Evolutionary conservation across 2,329 filamentous ascomycete genomes (phyloP).

Genomic region (Orbilia quercus): DNA sequence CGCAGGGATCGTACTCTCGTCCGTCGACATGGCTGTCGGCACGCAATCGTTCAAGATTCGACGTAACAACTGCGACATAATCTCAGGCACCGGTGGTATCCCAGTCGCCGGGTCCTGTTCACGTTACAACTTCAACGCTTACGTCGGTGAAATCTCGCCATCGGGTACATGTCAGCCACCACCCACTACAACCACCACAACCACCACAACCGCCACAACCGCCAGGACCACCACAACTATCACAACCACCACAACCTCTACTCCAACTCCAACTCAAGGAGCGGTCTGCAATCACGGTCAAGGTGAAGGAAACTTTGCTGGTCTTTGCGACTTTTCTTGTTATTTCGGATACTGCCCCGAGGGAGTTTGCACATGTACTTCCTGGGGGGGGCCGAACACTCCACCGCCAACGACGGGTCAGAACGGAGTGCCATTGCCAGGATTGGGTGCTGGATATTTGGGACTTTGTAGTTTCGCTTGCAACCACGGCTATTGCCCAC

Average conservation of each 20-base stretch:
- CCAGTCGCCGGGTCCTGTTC: conserved; percentile 60
- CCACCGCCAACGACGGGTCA: conserved; percentile 59
- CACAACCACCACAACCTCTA: conserved; percentile 25
- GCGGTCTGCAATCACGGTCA: conserved; percentile 57
- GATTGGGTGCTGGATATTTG: conserved; percentile 63
- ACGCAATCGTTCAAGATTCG: conserved; percentile 60
- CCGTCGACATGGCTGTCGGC: conserved; percentile 61
- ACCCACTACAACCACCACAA: conserved; percentile 53
- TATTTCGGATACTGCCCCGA: conserved; percentile 59
- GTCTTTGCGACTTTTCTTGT: conserved; percentile 62
- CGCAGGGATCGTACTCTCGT: conserved; percentile 61
- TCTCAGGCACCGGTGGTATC: conserved; percentile 59
- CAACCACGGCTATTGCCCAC: conserved; percentile 66
- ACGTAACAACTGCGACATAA: conserved; percentile 57
- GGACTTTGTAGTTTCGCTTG: conserved; percentile 67
- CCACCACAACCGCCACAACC: conserved; percentile 37
- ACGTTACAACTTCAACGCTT: conserved; percentile 62
- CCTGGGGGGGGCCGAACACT: conserved; percentile 49
- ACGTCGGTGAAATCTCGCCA: conserved; percentile 59
- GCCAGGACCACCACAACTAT: conserved; percentile 20
- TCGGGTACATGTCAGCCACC: conserved; percentile 34
- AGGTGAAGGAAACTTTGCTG: conserved; percentile 62
- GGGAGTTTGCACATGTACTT: conserved; percentile 58
- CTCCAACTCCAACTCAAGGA: conserved; percentile 32
- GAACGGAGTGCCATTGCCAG: conserved; percentile 62